Conservation (phyloP, 2,329 filamentous ascomycete genomes). For the Botrytis tulipae region DNA sequence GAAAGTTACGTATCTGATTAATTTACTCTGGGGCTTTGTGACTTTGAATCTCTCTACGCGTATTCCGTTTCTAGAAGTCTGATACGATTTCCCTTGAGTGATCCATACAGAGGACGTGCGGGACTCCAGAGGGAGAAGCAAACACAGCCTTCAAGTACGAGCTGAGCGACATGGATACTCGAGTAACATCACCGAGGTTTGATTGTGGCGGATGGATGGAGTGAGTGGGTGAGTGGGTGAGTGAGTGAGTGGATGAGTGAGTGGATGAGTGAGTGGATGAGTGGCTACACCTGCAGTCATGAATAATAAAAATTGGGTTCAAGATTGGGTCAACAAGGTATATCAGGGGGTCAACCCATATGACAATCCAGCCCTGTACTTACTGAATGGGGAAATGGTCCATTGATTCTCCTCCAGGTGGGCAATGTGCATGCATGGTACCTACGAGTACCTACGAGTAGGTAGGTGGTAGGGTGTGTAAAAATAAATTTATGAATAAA, state of each 20-base stretch:
- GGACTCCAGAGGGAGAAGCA: neutral
- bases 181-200: neutral
- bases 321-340: neutral
- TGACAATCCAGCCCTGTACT: conserved; percentile 2
- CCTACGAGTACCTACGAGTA: no score
- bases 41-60: neutral
- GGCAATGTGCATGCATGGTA: neutral
- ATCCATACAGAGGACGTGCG: neutral
- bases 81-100: neutral
- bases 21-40: neutral
- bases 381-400: neutral
- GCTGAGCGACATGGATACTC: neutral
- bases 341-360: neutral
- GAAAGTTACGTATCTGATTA: neutral
- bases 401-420: neutral
- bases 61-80: neutral
- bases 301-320: neutral
- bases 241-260: neutral
- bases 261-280: neutral
- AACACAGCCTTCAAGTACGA: neutral
- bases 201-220: neutral
- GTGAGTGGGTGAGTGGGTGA: neutral
- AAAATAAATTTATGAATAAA: neutral
- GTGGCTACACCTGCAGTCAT: neutral
- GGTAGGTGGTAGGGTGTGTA: neutral